phyloP scores from a whole-genome alignment of 495 filamentous ascomycete genomes.

The Jackrogersella multiformis region DNA sequence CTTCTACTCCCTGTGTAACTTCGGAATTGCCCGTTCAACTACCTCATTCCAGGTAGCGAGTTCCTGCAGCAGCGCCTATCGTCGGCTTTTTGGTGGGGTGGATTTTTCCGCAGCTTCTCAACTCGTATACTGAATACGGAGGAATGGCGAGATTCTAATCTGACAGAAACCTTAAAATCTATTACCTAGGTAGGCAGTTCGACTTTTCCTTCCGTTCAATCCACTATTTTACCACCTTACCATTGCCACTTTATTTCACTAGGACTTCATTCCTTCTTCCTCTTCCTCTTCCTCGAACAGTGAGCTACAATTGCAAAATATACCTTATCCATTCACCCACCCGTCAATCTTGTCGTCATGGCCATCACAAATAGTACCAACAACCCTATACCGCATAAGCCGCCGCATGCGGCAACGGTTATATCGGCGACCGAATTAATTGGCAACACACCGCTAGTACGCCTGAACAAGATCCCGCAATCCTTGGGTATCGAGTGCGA shows the following conservation, averaged over 20 bases:
- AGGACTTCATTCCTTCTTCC: background rate
- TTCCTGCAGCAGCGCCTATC: conserved; percentile 28
- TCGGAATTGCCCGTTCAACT: background rate
- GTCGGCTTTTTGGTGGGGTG: conserved; percentile 34
- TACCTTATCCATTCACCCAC: background rate
- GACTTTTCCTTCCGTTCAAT: background rate
- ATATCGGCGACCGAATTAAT: conserved; percentile 69
- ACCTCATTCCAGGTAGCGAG: background rate
- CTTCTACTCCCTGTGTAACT: too few relatives aligned
- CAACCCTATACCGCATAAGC: conserved; percentile 35
- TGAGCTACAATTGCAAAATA: background rate
- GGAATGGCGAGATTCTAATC: conserved; percentile 27
- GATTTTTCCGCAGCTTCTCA: conserved; percentile 14
- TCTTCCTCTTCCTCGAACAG: background rate
- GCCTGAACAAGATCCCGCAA: conserved; percentile 89
- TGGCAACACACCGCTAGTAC: conserved; percentile 93
- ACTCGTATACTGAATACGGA: conserved; percentile 15
- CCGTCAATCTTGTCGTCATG: conserved; percentile 19
- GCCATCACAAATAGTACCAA: conserved; percentile 25
- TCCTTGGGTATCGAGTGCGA: conserved; percentile 87
- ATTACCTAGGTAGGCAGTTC: background rate
- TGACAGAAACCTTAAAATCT: conserved; percentile 20
- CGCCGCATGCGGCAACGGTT: conserved; percentile 42
- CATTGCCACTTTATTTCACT: background rate
- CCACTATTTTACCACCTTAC: background rate